Base-by-base conservation (phyloP, 2,329 filamentous ascomycete species). In the Monilinia fructicola region DNA sequence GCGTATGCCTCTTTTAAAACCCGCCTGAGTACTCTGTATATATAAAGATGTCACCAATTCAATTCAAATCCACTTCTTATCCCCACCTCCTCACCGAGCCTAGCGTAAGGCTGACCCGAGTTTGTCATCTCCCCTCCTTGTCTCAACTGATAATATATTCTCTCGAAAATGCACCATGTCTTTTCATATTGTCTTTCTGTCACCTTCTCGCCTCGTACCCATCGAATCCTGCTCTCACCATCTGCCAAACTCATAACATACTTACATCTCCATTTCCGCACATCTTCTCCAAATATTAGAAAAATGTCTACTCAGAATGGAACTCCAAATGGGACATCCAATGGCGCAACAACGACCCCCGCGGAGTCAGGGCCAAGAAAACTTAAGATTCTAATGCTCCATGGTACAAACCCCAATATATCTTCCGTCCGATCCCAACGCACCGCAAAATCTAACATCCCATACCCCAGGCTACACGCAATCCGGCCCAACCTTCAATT, bases 401-500 rank as follows among this genome's bases (percentile, higher is more conserved):
- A 93, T 74, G 90, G 86, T 87, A 77, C 65, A 78, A 72, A 35
- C 42, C 31, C 16, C 35, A 50, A 14, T 42, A 50, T 3, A n/a
- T n/a, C 44, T 42, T 26, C 35, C 14, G 11, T 54, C 44, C 50
- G 52, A n/a, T 66, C 48, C 66, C n/a, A 48, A 11, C 52, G n/a
- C n/a, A 5, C 53, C 26, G 26, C 26, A 5, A 54, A 38, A 38
- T 40, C 46, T 64, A 40, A 59, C 46, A n/a, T 18, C 3, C 2
- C 10, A 14, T 18, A 11, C n/a, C 46, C n/a, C 46, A 88, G 90
- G 94, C 78, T 97, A 88, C 84, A 97, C 94, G 10, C 94, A 98
- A 82, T 96, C 91, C 38, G 93, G 93, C 4, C 79, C 88, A 4
- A 82, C 93, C 70, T 97, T 97, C 85, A 89, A 87, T 76, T 86